These are phyloP conservation scores for Mollisia scopiformis DNA, from an alignment of 2,329 filamentous ascomycete species.

Conservation along the genomic window DNA sequence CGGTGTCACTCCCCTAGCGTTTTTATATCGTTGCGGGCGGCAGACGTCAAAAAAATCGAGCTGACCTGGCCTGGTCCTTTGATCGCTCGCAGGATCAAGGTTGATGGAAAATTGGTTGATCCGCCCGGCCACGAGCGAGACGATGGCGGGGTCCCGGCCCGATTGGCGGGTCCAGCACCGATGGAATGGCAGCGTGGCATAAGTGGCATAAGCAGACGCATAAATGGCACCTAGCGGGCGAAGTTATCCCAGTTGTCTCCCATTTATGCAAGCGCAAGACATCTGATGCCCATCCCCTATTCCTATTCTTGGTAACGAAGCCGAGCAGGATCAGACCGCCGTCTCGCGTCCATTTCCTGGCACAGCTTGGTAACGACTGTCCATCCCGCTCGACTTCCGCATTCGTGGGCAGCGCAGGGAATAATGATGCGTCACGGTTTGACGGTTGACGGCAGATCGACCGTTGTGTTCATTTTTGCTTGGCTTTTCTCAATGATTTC, in stretches of 20 bases:
- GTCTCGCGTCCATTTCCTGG: constrained; percentile 2
- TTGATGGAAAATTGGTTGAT: neutral
- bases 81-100: constrained; percentile 12
- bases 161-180: constrained; percentile 23
- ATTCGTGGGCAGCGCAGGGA: neutral
- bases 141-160: constrained; percentile 24
- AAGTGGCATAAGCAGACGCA: neutral
- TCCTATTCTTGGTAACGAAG: constrained; percentile 15
- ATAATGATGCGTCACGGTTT: neutral
- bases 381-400: neutral
- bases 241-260: too few relatives aligned
- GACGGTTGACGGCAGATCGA: constrained; percentile 1
- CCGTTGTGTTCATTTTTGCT: neutral
- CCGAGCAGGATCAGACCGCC: constrained; percentile 4
- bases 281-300: constrained; percentile 2
- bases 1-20: too few relatives aligned
- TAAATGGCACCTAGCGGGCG: too few relatives aligned
- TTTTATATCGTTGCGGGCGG: too few relatives aligned
- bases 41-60: too few relatives aligned
- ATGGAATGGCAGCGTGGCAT: constrained; percentile 3
- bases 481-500: neutral
- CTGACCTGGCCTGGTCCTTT: neutral
- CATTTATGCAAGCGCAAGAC: neutral
- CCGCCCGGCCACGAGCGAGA: neutral
- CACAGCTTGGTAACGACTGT: neutral